phyloP scores from a whole-genome alignment of 1,284 basidiomycete species.

The Ceratobasidium theobromae region DNA sequence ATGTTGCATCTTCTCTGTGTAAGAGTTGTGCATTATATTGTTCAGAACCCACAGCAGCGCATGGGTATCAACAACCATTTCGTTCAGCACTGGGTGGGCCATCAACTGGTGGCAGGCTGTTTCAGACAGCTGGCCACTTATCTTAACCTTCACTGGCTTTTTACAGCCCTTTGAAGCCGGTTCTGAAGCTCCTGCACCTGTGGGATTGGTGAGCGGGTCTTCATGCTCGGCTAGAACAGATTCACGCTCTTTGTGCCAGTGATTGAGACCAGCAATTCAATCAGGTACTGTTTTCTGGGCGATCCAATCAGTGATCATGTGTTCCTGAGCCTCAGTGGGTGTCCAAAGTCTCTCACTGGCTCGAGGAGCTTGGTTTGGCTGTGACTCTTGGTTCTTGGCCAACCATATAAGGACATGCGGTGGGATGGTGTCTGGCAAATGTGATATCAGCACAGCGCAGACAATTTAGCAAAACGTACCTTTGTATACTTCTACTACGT shows the following conservation, averaged over 20 bases:
- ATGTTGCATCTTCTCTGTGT: neutral
- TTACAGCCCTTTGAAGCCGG: neutral
- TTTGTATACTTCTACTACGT: neutral
- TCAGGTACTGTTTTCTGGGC: neutral
- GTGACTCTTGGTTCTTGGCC: neutral
- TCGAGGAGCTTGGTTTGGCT: neutral
- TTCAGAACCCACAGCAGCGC: neutral
- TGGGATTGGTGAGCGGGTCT: neutral
- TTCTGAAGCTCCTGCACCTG: neutral
- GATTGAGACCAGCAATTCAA: neutral
- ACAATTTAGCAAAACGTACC: neutral
- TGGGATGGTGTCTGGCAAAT: neutral
- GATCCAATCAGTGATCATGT: neutral
- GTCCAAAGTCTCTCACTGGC: neutral
- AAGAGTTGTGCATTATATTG: neutral
- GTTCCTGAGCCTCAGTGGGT: neutral
- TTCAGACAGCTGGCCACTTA: neutral
- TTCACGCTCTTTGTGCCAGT: too few species aligned
- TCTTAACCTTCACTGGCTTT: neutral
- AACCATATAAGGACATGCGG: neutral
- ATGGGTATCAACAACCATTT: neutral
- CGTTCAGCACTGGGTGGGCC: neutral
- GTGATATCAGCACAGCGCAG: neutral
- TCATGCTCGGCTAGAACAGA: neutral
- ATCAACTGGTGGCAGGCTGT: neutral